Evolutionary conservation across 1,284 basidiomycete genomes (phyloP).

Genomic region (Tausonia pullulans): DNA sequence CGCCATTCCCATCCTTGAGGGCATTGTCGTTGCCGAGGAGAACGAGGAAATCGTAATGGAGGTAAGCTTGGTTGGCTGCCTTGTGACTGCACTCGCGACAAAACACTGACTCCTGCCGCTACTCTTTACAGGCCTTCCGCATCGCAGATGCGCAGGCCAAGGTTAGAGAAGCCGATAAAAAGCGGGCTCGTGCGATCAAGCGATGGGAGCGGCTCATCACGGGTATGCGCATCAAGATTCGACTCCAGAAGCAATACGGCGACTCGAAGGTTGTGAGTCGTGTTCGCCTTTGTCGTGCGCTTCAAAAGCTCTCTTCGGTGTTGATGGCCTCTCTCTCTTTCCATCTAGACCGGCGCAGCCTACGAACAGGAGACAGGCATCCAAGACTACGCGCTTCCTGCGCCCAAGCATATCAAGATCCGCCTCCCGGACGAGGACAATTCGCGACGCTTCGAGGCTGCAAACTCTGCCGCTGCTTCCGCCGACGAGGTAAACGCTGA

Average conservation of each 20-base stretch:
- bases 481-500: background rate
- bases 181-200: slow-evolving; percentile 69
- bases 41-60: slow-evolving; percentile 66
- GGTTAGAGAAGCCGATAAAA: slow-evolving; percentile 63
- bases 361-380: slow-evolving; percentile 11
- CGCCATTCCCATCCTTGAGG: slow-evolving; percentile 72
- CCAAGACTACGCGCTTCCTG: slow-evolving; percentile 10
- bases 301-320: background rate
- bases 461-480: too few relatives aligned
- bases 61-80: slow-evolving; percentile 37
- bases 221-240: slow-evolving; percentile 70
- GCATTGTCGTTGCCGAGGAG: slow-evolving; percentile 76
- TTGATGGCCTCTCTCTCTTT: background rate
- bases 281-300: too few relatives aligned
- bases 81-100: background rate
- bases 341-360: background rate
- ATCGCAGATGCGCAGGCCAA: slow-evolving; percentile 66
- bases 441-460: background rate
- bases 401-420: slow-evolving; percentile 7
- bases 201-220: slow-evolving; percentile 81
- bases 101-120: slow-evolving; percentile 3
- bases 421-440: background rate
- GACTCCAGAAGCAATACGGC: slow-evolving; percentile 72
- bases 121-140: slow-evolving; percentile 56
- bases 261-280: slow-evolving; percentile 25